Evolutionary conservation across 768 basidiomycete genomes (phyloP).

Genomic region (Ramaria rubella): DNA sequence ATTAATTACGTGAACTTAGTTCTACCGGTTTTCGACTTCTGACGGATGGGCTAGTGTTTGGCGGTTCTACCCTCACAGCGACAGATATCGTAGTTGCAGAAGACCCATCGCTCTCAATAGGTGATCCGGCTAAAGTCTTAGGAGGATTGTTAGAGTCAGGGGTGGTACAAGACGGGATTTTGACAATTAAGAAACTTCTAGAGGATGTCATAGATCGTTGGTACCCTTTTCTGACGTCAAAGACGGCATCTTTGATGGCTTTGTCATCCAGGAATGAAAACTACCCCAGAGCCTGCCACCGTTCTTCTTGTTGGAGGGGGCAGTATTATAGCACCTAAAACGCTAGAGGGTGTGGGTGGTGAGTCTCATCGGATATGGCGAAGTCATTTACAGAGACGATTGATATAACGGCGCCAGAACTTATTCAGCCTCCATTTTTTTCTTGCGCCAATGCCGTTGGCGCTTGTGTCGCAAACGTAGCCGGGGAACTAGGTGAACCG

Average conservation of each 20-base stretch:
- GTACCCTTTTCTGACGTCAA: background rate
- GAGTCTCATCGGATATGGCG: background rate
- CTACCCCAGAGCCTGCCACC: constrained; percentile 47
- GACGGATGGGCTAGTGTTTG: constrained; percentile 47
- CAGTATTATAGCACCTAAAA: constrained; percentile 47
- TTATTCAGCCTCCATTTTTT: constrained; percentile 43
- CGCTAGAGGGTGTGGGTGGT: constrained; percentile 42
- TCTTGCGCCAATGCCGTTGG: constrained; percentile 30
- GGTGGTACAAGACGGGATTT: constrained; percentile 13
- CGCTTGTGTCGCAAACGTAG: constrained; percentile 53
- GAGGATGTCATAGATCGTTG: constrained; percentile 43
- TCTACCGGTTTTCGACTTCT: constrained; percentile 41
- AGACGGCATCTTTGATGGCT: background rate
- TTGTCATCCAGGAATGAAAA: constrained; percentile 44
- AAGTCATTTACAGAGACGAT: too few species aligned
- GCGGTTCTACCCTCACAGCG: constrained; percentile 49
- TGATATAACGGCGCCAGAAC: constrained; percentile 25
- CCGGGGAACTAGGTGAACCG: constrained; percentile 36
- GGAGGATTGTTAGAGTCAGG: too few species aligned
- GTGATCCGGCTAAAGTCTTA: constrained; percentile 21
- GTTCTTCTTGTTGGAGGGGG: constrained; percentile 63
- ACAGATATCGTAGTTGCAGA: constrained; percentile 52
- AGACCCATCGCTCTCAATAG: constrained; percentile 24
- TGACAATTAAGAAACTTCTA: constrained; percentile 35
- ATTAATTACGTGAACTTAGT: background rate